Evolutionary conservation across 257 asterid species (phyloP).

Genomic region (Solanum pinnatisectum): DNA sequence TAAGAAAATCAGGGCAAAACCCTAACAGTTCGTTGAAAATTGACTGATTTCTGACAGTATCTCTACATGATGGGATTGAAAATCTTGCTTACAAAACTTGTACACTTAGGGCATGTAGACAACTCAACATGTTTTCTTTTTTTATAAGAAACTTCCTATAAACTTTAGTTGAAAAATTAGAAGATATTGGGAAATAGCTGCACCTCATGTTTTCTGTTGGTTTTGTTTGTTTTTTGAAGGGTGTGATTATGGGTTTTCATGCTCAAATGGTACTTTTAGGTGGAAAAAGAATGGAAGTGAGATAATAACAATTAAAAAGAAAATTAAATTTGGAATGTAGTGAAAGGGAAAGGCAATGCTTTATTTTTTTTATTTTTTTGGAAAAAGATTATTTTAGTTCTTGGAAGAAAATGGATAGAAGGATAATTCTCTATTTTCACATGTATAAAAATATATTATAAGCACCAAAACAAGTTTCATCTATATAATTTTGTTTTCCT

Average conservation of each 20-base stretch:
- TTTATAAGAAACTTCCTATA: background rate
- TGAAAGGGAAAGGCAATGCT: background rate
- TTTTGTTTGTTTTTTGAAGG: background rate
- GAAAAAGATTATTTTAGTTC: background rate
- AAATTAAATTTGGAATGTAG: background rate
- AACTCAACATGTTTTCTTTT: background rate
- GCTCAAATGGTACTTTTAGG: background rate
- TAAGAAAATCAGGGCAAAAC: no score
- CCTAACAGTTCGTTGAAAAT: background rate
- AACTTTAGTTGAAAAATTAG: background rate
- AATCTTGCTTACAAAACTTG: background rate
- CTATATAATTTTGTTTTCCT: background rate
- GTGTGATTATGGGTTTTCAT: background rate
- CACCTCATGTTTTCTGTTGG: background rate
- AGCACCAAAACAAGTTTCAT: background rate
- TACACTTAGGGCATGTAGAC: background rate
- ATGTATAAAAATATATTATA: background rate
- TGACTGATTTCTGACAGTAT: background rate
- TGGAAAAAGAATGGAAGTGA: background rate
- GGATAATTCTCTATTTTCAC: background rate
- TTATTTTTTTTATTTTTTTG: no score
- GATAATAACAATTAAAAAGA: background rate
- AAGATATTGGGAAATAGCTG: constrained; percentile 1
- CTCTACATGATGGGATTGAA: background rate
- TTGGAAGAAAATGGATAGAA: background rate